phyloP scores from a whole-genome alignment of 306 rosid species.

The Datisca glomerata region DNA sequence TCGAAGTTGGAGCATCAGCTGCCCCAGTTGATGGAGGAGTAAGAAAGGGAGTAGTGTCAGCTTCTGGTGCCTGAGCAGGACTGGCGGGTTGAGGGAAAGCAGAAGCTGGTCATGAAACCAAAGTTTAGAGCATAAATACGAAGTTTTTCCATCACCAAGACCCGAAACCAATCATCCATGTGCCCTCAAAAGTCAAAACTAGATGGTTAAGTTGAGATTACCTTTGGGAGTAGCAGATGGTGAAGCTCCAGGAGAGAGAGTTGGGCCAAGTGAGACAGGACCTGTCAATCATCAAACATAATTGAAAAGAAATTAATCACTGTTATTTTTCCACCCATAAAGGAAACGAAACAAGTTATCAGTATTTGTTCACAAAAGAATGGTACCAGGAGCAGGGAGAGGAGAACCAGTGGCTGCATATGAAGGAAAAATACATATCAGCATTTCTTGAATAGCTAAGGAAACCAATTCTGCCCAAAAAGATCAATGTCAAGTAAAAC shows the following conservation, averaged over 20 bases:
- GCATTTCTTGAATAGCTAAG: neutral
- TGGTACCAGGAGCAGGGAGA: constrained; percentile 11
- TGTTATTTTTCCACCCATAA: too few relatives aligned
- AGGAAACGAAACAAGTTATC: too few relatives aligned
- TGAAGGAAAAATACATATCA: neutral
- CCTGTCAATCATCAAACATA: constrained; percentile 22
- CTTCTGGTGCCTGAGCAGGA: constrained; percentile 43
- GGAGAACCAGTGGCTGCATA: constrained; percentile 13
- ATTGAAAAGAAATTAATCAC: too few relatives aligned
- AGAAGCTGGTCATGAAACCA: constrained; percentile 29
- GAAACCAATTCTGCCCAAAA: neutral
- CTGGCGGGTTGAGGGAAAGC: constrained; percentile 31
- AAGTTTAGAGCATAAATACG: neutral
- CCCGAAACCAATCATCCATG: neutral
- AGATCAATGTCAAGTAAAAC: neutral
- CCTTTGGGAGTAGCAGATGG: constrained; percentile 54
- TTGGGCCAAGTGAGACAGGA: constrained; percentile 38
- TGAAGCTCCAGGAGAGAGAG: constrained; percentile 12
- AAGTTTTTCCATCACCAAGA: neutral
- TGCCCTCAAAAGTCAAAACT: neutral
- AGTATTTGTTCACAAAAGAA: too few relatives aligned
- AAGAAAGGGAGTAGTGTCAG: constrained; percentile 24
- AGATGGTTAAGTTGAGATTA: constrained; percentile 2
- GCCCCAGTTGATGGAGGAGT: constrained; percentile 28
- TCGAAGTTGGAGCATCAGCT: constrained; percentile 33